phyloP scores from a whole-genome alignment of 2,329 filamentous ascomycete genomes.

The Penicillium occitanis region DNA sequence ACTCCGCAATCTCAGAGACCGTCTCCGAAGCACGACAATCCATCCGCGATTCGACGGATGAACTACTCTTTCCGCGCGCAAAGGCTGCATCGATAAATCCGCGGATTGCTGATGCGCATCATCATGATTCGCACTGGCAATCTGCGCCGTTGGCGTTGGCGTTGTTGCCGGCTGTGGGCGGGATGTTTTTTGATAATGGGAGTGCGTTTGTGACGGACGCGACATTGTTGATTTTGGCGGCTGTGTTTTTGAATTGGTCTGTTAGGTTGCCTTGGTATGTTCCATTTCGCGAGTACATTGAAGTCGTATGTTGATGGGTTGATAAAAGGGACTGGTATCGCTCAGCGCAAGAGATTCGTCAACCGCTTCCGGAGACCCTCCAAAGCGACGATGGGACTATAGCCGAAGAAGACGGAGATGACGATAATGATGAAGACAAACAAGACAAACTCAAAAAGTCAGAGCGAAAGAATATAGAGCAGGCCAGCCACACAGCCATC shows the following conservation, averaged over 20 bases:
- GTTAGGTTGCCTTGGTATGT: constrained; percentile 82
- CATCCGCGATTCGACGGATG: constrained; percentile 66
- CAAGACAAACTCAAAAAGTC: not conserved
- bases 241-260: constrained; percentile 88
- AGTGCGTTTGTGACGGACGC: constrained; percentile 80
- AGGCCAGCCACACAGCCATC: constrained; percentile 45
- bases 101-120: constrained; percentile 34
- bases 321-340: constrained; percentile 67
- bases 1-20: constrained; percentile 77
- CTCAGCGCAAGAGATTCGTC: constrained; percentile 64
- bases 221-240: constrained; percentile 74
- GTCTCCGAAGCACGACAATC: constrained; percentile 65
- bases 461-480: constrained; percentile 19
- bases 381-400: constrained; percentile 30
- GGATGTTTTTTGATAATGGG: constrained; percentile 81
- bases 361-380: constrained; percentile 37
- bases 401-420: constrained; percentile 24
- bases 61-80: constrained; percentile 63
- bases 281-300: not conserved
- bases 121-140: constrained; percentile 69
- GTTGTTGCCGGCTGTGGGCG: constrained; percentile 80
- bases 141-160: constrained; percentile 80
- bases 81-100: constrained; percentile 28
- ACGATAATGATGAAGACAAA: not conserved
- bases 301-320: constrained; percentile 2